phyloP scores from a whole-genome alignment of 805 yeast species.

The Zygotorulaspora sp. region DNA sequence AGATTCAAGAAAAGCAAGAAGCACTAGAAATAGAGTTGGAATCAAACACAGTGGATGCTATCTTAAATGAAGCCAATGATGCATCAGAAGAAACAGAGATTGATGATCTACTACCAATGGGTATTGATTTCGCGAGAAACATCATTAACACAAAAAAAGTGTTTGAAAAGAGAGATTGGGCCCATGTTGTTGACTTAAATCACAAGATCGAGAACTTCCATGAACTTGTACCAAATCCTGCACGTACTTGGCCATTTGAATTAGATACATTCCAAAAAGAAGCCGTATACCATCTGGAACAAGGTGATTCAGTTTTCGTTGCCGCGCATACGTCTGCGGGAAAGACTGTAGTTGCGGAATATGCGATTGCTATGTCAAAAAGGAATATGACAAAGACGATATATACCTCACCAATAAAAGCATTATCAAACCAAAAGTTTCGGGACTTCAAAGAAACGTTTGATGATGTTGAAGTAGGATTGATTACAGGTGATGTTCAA shows the following conservation, averaged over 20 bases:
- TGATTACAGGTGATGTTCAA: conserved; percentile 96
- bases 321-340: conserved; percentile 99
- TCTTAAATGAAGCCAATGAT: conserved; percentile 11
- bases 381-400: conserved; percentile 96
- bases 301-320: conserved; percentile 96
- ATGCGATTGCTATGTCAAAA: conserved; percentile 94
- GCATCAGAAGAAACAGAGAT: conserved; percentile 26
- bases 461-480: conserved; percentile 81
- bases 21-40: conserved; percentile 23
- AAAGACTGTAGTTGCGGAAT: conserved; percentile 96
- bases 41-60: conserved; percentile 10
- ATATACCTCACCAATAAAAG: conserved; percentile 93
- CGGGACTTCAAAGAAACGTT: conserved; percentile 80
- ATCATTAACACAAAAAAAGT: conserved; percentile 20
- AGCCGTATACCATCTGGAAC: conserved; percentile 93
- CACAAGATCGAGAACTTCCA: conserved; percentile 78
- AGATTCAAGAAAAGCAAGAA: conserved; percentile 39
- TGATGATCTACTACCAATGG: conserved; percentile 48
- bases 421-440: conserved; percentile 83
- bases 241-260: conserved; percentile 91
- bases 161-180: conserved; percentile 66
- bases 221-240: conserved; percentile 89
- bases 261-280: conserved; percentile 94
- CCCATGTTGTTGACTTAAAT: conserved; percentile 86
- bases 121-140: conserved; percentile 45